Percentiles rank a stretch among this genome's conserved stretches.
phyloP scores from a whole-genome alignment of 2,329 filamentous ascomycete genomes.

The Pseudocercospora fuligena region DNA sequence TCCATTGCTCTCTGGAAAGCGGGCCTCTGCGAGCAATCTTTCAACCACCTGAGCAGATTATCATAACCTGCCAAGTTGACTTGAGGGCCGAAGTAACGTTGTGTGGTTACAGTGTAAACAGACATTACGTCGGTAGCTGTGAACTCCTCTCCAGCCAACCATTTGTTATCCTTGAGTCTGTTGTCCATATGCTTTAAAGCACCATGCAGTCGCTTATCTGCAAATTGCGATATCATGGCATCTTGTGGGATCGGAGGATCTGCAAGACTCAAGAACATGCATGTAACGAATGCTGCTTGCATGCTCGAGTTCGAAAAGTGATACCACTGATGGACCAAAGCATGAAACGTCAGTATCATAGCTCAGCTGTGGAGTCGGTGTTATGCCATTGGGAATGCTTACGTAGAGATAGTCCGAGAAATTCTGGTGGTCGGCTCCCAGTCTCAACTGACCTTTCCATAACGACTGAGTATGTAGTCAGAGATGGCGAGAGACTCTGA shows the following conservation, averaged over 20 bases:
- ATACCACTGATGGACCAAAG: slow-evolving; percentile 34
- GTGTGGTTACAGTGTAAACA: slow-evolving; percentile 64
- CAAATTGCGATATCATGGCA: slow-evolving; percentile 39
- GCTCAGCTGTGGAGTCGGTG: slow-evolving; percentile 35
- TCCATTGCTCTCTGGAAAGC: slow-evolving; percentile 39
- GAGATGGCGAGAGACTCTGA: slow-evolving; percentile 64
- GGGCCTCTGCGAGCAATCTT: slow-evolving; percentile 33
- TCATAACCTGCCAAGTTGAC: slow-evolving; percentile 31
- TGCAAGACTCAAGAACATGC: slow-evolving; percentile 32
- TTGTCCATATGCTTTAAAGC: slow-evolving; percentile 54
- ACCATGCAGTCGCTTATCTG: slow-evolving; percentile 40
- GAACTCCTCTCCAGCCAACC: slow-evolving; percentile 64
- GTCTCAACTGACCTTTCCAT: slow-evolving; percentile 57
- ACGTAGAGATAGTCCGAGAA: slow-evolving; percentile 68
- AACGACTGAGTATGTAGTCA: slow-evolving; percentile 64
- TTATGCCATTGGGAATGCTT: slow-evolving; percentile 45
- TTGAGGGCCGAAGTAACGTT: slow-evolving; percentile 57
- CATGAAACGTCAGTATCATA: too few species aligned
- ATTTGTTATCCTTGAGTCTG: slow-evolving; percentile 54
- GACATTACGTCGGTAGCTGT: slow-evolving; percentile 69
- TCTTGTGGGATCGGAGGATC: slow-evolving; percentile 31
- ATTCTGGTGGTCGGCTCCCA: slow-evolving; percentile 50
- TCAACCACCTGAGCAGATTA: slow-evolving; percentile 38
- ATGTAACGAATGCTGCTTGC: slow-evolving; percentile 40
- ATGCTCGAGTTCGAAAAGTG: slow-evolving; percentile 41